Evolutionary conservation across 306 rosid genomes (phyloP).

Genomic region (Gillenia trifoliata): DNA sequence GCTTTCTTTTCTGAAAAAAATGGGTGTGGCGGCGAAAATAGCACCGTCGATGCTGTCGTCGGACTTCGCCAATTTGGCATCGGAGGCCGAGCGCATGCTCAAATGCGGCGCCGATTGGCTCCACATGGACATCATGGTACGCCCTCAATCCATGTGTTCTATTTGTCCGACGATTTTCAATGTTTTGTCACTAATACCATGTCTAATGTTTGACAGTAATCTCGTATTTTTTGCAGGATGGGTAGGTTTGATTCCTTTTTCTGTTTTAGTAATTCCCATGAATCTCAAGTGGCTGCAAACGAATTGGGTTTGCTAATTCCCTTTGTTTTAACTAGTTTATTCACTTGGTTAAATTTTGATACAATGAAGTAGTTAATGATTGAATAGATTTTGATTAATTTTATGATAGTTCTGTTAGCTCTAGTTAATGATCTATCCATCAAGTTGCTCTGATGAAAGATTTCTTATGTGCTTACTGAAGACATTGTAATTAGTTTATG

Average conservation of each 20-base stretch:
- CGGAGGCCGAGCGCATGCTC: constrained; percentile 82
- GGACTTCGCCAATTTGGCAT: constrained; percentile 90
- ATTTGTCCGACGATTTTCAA: no score
- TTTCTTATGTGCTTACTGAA: constrained; percentile 2
- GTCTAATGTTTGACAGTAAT: not conserved
- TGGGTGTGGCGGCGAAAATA: constrained; percentile 68
- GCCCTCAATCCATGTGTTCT: not conserved
- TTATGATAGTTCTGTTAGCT: not conserved
- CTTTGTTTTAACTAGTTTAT: not conserved
- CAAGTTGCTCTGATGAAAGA: constrained; percentile 10
- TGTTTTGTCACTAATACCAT: not conserved
- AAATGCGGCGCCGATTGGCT: constrained; percentile 95
- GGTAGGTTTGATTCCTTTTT: constrained; percentile 51
- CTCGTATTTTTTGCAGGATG: constrained; percentile 66
- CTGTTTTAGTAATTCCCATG: constrained; percentile 14
- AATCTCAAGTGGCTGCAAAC: constrained; percentile 16
- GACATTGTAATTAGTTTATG: not conserved
- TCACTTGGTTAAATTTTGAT: not conserved
- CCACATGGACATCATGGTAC: constrained; percentile 98
- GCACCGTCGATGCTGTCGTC: constrained; percentile 98
- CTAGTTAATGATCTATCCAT: no score
- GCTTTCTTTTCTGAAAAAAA: constrained; percentile 9
- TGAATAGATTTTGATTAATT: not conserved
- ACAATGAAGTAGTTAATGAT: not conserved
- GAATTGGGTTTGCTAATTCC: constrained; percentile 27